Evolutionary conservation across 2,329 filamentous ascomycete genomes (phyloP).

Genomic region (Talaromyces islandicus): DNA sequence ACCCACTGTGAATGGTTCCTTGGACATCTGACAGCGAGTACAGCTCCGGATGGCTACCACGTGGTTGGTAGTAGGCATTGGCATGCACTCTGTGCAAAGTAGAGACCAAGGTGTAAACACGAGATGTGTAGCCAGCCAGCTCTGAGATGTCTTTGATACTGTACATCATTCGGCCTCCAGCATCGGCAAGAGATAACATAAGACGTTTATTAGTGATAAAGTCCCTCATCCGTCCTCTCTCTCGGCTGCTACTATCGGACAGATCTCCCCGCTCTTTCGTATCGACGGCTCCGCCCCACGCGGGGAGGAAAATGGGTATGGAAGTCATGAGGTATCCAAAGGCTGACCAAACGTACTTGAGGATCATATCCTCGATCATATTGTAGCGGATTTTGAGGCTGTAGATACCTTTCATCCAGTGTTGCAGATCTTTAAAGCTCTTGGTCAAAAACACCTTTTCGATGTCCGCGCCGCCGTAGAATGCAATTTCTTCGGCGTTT

Average conservation of each 20-base stretch:
- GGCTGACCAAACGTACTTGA: constrained; percentile 98
- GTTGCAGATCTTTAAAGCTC: constrained; percentile 87
- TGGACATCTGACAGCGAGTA: constrained; percentile 89
- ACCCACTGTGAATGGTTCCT: constrained; percentile 89
- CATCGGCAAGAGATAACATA: constrained; percentile 95
- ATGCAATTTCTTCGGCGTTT: constrained; percentile 95
- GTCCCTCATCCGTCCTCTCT: constrained; percentile 88
- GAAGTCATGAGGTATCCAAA: constrained; percentile 94
- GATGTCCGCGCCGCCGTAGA: constrained; percentile 92
- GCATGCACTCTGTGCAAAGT: constrained; percentile 92
- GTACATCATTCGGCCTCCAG: constrained; percentile 98
- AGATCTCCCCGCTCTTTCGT: constrained; percentile 56
- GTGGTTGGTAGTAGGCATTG: constrained; percentile 70
- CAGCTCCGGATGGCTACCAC: constrained; percentile 65
- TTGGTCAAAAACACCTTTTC: constrained; percentile 88
- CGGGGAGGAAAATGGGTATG: constrained; percentile 86
- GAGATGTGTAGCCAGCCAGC: constrained; percentile 88
- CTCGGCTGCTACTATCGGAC: constrained; percentile 42
- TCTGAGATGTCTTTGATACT: constrained; percentile 97
- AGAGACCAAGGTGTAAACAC: constrained; percentile 91
- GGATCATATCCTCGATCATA: constrained; percentile 94
- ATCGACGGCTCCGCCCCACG: constrained; percentile 82
- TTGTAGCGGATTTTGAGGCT: constrained; percentile 97
- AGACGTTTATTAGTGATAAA: constrained; percentile 99
- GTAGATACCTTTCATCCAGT: constrained; percentile 98